These are phyloP conservation scores for Sphaerulina vaccinii DNA, from an alignment of 2,329 filamentous ascomycete species.

Conservation along the genomic window DNA sequence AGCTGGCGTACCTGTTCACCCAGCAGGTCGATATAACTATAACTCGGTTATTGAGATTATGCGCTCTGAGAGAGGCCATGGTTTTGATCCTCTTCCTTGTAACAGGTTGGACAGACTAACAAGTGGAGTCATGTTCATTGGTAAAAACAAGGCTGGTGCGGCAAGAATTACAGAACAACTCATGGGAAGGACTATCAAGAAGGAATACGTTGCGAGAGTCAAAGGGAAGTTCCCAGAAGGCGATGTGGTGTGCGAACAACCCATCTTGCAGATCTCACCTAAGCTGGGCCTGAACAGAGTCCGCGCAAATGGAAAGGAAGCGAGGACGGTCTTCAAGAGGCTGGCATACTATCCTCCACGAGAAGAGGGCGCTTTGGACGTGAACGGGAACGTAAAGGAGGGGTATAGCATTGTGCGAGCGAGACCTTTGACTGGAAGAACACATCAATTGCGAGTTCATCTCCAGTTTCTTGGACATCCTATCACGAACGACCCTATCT, in stretches of 20 bases:
- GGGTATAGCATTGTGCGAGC: slow-evolving; percentile 96
- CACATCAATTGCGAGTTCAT: slow-evolving; percentile 92
- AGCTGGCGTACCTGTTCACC: slow-evolving; percentile 89
- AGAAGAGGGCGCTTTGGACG: slow-evolving; percentile 13
- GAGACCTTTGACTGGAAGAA: slow-evolving; percentile 86
- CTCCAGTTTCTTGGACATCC: slow-evolving; percentile 92
- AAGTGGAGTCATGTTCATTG: slow-evolving; percentile 97
- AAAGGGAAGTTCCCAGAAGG: slow-evolving; percentile 89
- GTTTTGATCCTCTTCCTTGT: slow-evolving; percentile 68
- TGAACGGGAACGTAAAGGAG: slow-evolving; percentile 22
- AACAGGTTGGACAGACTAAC: slow-evolving; percentile 93
- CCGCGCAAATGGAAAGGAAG: slow-evolving; percentile 86
- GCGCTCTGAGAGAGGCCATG: slow-evolving; percentile 65
- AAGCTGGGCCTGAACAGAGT: slow-evolving; percentile 93
- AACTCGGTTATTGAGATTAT: slow-evolving; percentile 95
- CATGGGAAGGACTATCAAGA: slow-evolving; percentile 75
- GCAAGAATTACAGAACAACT: slow-evolving; percentile 76
- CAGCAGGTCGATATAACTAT: slow-evolving; percentile 91
- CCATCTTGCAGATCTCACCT: slow-evolving; percentile 89
- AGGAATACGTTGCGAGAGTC: slow-evolving; percentile 92
- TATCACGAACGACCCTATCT: slow-evolving; percentile 96
- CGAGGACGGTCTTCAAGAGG: slow-evolving; percentile 85
- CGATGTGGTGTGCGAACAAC: slow-evolving; percentile 87
- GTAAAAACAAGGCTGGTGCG: slow-evolving; percentile 78
- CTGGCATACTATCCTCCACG: slow-evolving; percentile 79